Evolutionary conservation across 2,329 filamentous ascomycete genomes (phyloP).

Genomic region (Beauveria varroae): DNA sequence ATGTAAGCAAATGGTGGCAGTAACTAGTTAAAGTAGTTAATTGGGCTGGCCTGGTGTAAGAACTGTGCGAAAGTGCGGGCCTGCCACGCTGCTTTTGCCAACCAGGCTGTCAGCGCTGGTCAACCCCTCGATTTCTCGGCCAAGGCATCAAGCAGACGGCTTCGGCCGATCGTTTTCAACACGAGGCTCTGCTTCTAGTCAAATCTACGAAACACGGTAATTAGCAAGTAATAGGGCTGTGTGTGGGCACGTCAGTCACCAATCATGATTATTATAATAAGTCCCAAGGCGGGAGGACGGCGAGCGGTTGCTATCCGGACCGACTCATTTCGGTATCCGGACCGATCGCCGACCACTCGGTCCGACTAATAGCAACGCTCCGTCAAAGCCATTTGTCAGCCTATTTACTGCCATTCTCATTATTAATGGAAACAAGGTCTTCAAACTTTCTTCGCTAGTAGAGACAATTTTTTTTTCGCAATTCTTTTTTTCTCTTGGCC

Average conservation of each 20-base stretch:
- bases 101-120: not conserved
- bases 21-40: not conserved
- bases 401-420: too few relatives aligned
- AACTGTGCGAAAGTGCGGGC: not conserved
- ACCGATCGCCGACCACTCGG: too few relatives aligned
- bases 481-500: too few relatives aligned
- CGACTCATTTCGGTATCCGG: too few relatives aligned
- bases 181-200: not conserved
- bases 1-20: not conserved
- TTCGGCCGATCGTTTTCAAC: not conserved
- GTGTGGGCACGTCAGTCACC: not conserved
- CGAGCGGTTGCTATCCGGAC: not conserved
- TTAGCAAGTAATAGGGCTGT: slow-evolving; percentile 6
- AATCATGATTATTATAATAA: not conserved
- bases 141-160: not conserved
- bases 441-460: too few relatives aligned
- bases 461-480: too few relatives aligned
- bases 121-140: not conserved
- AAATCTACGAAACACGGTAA: not conserved
- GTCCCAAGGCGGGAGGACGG: not conserved
- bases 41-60: not conserved
- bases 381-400: too few relatives aligned
- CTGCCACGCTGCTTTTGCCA: not conserved
- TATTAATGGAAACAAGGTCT: too few relatives aligned
- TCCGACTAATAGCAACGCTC: too few relatives aligned